phyloP scores from a whole-genome alignment of 179 eudicot genomes.

The Silene vulgaris region DNA sequence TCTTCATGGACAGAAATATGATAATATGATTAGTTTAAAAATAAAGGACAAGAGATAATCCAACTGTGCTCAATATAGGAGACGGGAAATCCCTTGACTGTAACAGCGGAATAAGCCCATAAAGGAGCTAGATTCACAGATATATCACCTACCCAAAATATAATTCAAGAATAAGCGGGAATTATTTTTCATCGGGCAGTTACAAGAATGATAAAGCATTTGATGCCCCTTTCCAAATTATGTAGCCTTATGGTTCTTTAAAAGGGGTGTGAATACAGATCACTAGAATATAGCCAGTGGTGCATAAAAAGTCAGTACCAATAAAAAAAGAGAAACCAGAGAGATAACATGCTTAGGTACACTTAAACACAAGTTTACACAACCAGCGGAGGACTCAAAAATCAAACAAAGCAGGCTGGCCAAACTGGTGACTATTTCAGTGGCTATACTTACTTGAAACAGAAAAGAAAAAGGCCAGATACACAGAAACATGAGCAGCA shows the following conservation, averaged over 20 bases:
- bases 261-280: not conserved
- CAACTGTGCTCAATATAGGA: not conserved
- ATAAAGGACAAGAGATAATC: not conserved
- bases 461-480: not conserved
- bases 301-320: not conserved
- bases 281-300: not conserved
- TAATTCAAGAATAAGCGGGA: not conserved
- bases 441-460: not conserved
- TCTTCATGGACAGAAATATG: not conserved
- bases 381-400: not conserved
- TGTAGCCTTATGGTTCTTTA: not conserved
- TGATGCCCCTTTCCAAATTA: not conserved
- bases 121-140: not conserved
- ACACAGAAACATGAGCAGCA: not conserved
- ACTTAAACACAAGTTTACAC: not conserved
- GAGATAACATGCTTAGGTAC: conserved; percentile 10
- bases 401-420: not conserved
- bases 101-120: not conserved
- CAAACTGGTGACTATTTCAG: not conserved
- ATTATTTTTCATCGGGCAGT: not conserved
- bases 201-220: not conserved
- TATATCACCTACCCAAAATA: not conserved
- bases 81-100: not conserved
- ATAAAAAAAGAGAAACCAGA: not conserved
- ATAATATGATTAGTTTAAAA: not conserved